These are phyloP conservation scores for Candida germanica DNA, from an alignment of 805 yeast species.

Conservation along the genomic window DNA sequence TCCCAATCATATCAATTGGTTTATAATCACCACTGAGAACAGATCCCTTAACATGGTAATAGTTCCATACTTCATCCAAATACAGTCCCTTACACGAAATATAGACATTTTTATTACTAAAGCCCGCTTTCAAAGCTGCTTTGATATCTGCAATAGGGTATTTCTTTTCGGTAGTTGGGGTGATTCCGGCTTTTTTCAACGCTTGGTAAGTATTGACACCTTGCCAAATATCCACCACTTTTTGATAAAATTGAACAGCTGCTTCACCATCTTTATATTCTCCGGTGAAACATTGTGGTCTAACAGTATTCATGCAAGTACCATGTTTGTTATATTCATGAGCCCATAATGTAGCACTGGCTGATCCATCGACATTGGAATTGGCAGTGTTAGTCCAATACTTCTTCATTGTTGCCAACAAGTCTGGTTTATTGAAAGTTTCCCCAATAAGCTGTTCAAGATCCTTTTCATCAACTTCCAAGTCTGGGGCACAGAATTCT, in stretches of 20 bases:
- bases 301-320: conserved; percentile 81
- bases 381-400: conserved; percentile 61
- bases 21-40: conserved; percentile 58
- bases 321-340: conserved; percentile 96
- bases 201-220: conserved; percentile 57
- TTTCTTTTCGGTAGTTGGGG: conserved; percentile 56
- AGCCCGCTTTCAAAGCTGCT: conserved; percentile 47
- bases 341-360: conserved; percentile 55
- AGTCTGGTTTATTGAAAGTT: conserved; percentile 44
- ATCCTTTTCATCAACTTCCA: conserved; percentile 43
- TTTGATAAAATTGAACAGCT: conserved; percentile 29
- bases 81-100: conserved; percentile 50
- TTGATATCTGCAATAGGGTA: conserved; percentile 57
- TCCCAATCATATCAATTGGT: conserved; percentile 56
- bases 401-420: conserved; percentile 53
- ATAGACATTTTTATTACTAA: conserved; percentile 53
- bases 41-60: conserved; percentile 71
- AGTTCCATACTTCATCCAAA: conserved; percentile 75
- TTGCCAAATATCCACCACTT: conserved; percentile 26
- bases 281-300: conserved; percentile 62
- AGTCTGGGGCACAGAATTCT: conserved; percentile 68
- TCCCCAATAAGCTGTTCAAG: conserved; percentile 35
- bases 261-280: conserved; percentile 20
- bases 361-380: conserved; percentile 61
- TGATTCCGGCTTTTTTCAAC: conserved; percentile 65